Evolutionary conservation across 176 grass and related monocot genomes (phyloP).

Genomic region (Echinochloa phyllopogon): DNA sequence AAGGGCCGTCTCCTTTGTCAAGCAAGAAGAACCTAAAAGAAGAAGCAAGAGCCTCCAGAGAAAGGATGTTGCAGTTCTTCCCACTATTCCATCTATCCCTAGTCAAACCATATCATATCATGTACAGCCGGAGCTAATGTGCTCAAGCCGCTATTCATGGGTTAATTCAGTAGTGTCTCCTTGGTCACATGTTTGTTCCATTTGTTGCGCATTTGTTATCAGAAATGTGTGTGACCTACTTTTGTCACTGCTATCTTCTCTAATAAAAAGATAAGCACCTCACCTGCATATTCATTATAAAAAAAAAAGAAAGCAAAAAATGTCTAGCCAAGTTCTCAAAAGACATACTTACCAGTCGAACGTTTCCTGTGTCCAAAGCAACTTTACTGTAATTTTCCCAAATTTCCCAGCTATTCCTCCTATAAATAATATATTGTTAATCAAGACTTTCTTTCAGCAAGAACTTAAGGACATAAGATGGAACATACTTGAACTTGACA

Average conservation of each 20-base stretch:
- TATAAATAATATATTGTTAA: slow-evolving; percentile 47
- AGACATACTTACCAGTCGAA: slow-evolving; percentile 59
- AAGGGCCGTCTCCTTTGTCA: background rate
- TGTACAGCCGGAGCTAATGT: background rate
- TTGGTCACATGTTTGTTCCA: background rate
- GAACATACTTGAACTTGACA: slow-evolving; percentile 79
- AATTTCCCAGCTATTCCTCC: slow-evolving; percentile 97
- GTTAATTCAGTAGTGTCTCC: background rate
- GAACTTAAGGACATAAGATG: slow-evolving; percentile 28
- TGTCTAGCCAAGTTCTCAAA: background rate
- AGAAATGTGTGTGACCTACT: too few species aligned
- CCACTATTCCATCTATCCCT: background rate
- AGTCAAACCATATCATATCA: background rate
- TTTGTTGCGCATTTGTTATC: background rate
- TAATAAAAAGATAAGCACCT: background rate
- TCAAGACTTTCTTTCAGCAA: background rate
- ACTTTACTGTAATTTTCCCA: slow-evolving; percentile 99
- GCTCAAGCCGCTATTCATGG: background rate
- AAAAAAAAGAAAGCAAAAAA: background rate
- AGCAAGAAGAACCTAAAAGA: slow-evolving; percentile 5
- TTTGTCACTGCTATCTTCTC: background rate
- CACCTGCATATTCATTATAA: background rate
- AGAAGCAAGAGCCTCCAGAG: background rate
- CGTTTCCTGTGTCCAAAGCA: slow-evolving; percentile 74
- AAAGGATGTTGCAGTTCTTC: background rate